Conservation (phyloP, 345 rosid species). For the Brassica carinata region DNA sequence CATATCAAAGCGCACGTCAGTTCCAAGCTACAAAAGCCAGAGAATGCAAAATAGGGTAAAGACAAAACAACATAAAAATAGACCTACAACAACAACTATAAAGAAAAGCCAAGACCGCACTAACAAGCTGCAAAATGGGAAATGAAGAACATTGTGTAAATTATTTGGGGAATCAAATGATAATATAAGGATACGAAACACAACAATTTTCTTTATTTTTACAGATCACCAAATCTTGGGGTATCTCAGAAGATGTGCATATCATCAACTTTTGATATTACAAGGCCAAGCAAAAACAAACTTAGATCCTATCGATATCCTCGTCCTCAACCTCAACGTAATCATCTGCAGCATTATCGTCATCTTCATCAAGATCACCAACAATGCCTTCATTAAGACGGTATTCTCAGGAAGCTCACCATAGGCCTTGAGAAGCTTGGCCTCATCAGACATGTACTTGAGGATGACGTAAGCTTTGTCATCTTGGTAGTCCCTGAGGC, state of each 20-base stretch:
- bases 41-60: constrained; percentile 53
- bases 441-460: constrained; percentile 76
- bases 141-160: constrained; percentile 22
- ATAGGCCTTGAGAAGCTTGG: constrained; percentile 69
- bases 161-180: constrained; percentile 9
- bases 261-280: constrained; percentile 26
- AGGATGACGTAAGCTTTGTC: constrained; percentile 84
- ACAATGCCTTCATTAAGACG: constrained; percentile 71
- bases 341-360: constrained; percentile 58
- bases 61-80: constrained; percentile 33
- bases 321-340: constrained; percentile 77
- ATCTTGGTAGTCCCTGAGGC: constrained; percentile 80
- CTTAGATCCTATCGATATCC: constrained; percentile 73
- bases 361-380: constrained; percentile 68
- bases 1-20: constrained; percentile 55
- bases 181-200: constrained; percentile 3
- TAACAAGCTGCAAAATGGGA: constrained; percentile 36
- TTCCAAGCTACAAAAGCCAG: constrained; percentile 49
- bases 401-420: constrained; percentile 74
- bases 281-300: constrained; percentile 17
- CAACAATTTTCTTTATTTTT: constrained; percentile 11
- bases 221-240: constrained; percentile 1
- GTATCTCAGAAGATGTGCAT: not conserved
- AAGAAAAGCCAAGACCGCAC: constrained; percentile 44
- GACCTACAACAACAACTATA: constrained; percentile 36